A percentile compares a stretch with the other conserved stretches of the same genome.
These are phyloP conservation scores for Candida parachauliodes DNA, from an alignment of 805 yeast species.

Conservation along the genomic window DNA sequence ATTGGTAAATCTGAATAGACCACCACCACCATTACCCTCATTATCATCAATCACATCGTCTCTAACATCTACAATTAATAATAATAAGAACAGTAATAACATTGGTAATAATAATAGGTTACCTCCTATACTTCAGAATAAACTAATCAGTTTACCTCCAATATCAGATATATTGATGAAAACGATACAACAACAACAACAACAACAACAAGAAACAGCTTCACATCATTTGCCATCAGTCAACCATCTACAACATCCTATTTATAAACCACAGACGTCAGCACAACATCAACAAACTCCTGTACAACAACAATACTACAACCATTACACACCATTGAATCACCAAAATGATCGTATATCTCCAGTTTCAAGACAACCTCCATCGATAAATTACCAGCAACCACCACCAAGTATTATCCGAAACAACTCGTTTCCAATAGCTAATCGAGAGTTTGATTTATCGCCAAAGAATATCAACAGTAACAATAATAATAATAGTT, in stretches of 20 bases:
- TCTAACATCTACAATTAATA: neutral
- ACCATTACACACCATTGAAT: constrained; percentile 4
- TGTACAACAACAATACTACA: constrained; percentile 5
- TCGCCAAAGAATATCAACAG: neutral
- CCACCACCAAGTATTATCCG: constrained; percentile 2
- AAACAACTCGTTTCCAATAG: constrained; percentile 4
- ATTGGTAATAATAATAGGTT: constrained; percentile 2
- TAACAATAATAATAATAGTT: constrained; percentile 6
- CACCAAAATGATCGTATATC: constrained; percentile 6
- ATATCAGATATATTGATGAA: constrained; percentile 35
- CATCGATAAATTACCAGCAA: constrained; percentile 1
- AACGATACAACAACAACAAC: constrained; percentile 8
- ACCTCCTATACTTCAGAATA: constrained; percentile 5
- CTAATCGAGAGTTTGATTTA: neutral
- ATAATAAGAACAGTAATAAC: neutral
- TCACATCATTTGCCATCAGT: constrained; percentile 1
- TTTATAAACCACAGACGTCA: constrained; percentile 4
- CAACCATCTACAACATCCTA: neutral
- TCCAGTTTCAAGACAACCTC: constrained; percentile 3
- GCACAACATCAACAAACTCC: constrained; percentile 4
- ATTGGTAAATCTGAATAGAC: constrained; percentile 2
- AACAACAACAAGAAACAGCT: constrained; percentile 2
- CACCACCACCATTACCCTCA: constrained; percentile 1
- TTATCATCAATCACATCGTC: constrained; percentile 1
- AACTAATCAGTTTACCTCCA: constrained; percentile 37